Evolutionary conservation across 106 monocot genomes (phyloP), one percentile per base, ranked within the genome.

Genomic region (Ottelia alismoides): DNA sequence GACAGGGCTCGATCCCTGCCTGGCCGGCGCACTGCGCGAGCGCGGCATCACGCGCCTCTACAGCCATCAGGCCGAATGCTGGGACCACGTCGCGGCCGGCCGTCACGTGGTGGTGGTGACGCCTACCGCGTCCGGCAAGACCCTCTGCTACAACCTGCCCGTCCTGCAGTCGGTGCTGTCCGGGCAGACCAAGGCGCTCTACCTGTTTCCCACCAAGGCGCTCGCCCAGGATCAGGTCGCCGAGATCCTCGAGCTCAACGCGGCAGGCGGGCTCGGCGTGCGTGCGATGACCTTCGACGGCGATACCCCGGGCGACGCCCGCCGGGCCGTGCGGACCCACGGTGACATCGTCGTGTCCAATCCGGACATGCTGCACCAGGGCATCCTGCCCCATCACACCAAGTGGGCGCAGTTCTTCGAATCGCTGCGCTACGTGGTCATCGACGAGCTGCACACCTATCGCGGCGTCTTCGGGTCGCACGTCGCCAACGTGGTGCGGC

Each of bases 391-490:
- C 29, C 65, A 69, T 70, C 96, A 96, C 75, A 47, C 54, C 29
- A 78, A 82, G 51, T 96, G 85, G 25, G 52, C 82, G 25, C 70
- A 81, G 30, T 60, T 96, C 62, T 76, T 96, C 57, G 76, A 84
- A 50, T 89, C 85, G 62, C 89, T 69, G 61, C 88, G 88, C 74
- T 77, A 64, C 58, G 74, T 96, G 51, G 82, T 96, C 35, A 79
- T 89, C 58, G 96, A 96, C 78, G 96, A 96, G 74, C 69, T 88
- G 57, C 96, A 96, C 71, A 63, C 55, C 52, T 96, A 89, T 43
- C 88, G 79, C 70, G 96, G 96, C 53, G 96, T 85, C 68, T 96
- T 96, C 75, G 96, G 96, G 44, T 88, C 84, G 54, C 96, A 96
- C 48, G 77, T 79, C 65, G 75, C 96, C 46, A 68, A 89, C 65